Base-by-base conservation (phyloP, 2,329 filamentous ascomycete species). In the Pseudonectria foliicola region DNA sequence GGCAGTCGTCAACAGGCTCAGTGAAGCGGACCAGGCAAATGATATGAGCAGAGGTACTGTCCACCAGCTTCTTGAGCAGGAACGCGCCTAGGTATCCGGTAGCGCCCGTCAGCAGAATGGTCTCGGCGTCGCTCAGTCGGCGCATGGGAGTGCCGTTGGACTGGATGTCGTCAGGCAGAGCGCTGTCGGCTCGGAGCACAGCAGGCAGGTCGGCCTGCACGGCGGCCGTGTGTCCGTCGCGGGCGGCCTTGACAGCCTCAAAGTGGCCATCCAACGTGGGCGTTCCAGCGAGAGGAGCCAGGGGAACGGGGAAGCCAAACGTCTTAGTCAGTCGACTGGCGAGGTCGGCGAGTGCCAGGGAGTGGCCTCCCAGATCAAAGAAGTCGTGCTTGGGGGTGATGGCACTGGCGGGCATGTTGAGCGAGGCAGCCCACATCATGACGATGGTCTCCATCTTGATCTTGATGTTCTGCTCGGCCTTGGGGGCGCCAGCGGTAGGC, bases 311-410 rank as follows among this genome's bases (percentile, higher is more conserved):
- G 54, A 89, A 84, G 4, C 82, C 83, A 49, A 86, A 87, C 0
- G 71, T 72, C 39, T 75, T 75, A 0, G 81, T 78, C 11, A 89
- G 56, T 24, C 77, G 75, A 16, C 77, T 78, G n/a, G 84, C 77
- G 16, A 90, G 69, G 40, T 87, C 81, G 1, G 85, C 85, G n/a
- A 90, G 72, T 2, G 78, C 77, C 34, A 90, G 63, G 0, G 83
- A 88, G 57, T 90, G 85, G 0, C 85, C 85, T 25, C 85, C 85
- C 2, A 90, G 65, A 40, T 89, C 85, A 54, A 89, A 90, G 59
- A 90, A 90, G 55, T 80, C 82, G 55, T 86, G 80, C 42, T 85
- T 78, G 2, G 66, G 73, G 52, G 80, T 82, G 15, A 89, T 74
- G 13, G 73, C 67, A 27, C 61, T 70, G 8, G 68, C 62, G 0